Percentiles rank a stretch among this genome's conserved stretches.
These are phyloP conservation scores for Porodaedalea pini DNA, from an alignment of 1,284 basidiomycete genomes.

Conservation along the genomic window DNA sequence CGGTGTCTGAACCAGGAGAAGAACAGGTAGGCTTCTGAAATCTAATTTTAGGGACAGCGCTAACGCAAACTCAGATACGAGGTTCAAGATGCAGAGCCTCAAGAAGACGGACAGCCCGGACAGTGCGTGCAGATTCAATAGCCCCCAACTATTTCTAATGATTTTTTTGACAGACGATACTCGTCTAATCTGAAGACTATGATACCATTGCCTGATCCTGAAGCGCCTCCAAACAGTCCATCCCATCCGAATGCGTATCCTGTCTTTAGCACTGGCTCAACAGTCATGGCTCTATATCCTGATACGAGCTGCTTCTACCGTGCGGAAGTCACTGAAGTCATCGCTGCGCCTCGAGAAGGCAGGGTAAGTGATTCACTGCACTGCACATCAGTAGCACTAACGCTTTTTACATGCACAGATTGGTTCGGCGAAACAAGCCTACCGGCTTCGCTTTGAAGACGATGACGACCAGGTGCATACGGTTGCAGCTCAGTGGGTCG, in stretches of 20 bases:
- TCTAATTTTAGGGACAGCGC: constrained; percentile 7
- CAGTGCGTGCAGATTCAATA: constrained; percentile 41
- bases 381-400: background rate
- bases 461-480: constrained; percentile 75
- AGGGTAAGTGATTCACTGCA: constrained; percentile 39
- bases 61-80: constrained; percentile 52
- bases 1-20: constrained; percentile 67
- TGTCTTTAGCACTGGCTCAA: constrained; percentile 65
- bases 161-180: constrained; percentile 46
- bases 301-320: constrained; percentile 85
- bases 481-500: constrained; percentile 69
- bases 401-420: constrained; percentile 11
- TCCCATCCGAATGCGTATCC: constrained; percentile 66
- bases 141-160: constrained; percentile 2
- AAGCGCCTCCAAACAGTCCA: constrained; percentile 50
- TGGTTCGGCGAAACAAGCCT: constrained; percentile 32
- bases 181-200: constrained; percentile 64
- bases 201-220: constrained; percentile 73
- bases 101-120: constrained; percentile 71
- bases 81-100: constrained; percentile 76
- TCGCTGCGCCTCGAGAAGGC: constrained; percentile 54
- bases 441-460: constrained; percentile 79
- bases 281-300: constrained; percentile 77
- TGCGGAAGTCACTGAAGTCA: constrained; percentile 56
- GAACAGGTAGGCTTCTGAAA: constrained; percentile 42